Evolutionary conservation across 108 stramenopile species (phyloP).

Genomic region (Cyclotella atomus): DNA sequence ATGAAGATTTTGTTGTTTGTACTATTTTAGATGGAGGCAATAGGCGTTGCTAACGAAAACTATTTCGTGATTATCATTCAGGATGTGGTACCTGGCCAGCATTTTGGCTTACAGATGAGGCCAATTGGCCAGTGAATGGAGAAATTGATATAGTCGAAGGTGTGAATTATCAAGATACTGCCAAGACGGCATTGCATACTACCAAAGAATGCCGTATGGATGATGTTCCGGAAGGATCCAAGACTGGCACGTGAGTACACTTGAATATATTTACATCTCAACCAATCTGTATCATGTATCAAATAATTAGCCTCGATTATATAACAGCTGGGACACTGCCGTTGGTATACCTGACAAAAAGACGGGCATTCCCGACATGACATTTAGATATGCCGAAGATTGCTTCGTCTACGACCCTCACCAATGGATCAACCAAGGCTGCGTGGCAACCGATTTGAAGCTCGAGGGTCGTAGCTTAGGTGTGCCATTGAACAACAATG

Average conservation of each 20-base stretch:
- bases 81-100: constrained; percentile 91
- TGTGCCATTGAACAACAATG: constrained; percentile 78
- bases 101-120: constrained; percentile 89
- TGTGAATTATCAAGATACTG: constrained; percentile 75
- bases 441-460: constrained; percentile 74
- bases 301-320: too few species aligned
- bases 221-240: constrained; percentile 59
- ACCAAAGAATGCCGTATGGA: constrained; percentile 51
- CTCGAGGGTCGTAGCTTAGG: constrained; percentile 68
- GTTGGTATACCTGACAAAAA: constrained; percentile 83
- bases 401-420: constrained; percentile 90
- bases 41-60: neutral
- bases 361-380: constrained; percentile 70
- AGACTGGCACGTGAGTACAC: constrained; percentile 61
- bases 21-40: neutral
- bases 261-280: too few species aligned
- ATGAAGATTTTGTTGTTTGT: neutral
- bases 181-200: constrained; percentile 89
- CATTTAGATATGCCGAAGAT: constrained; percentile 66
- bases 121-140: constrained; percentile 84
- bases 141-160: constrained; percentile 93
- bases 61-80: neutral
- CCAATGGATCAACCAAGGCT: constrained; percentile 94
- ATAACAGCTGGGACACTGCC: constrained; percentile 81
- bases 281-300: too few species aligned